Conservation (phyloP, 1,284 basidiomycete genomes). For the Naganishia cerealis region DNA sequence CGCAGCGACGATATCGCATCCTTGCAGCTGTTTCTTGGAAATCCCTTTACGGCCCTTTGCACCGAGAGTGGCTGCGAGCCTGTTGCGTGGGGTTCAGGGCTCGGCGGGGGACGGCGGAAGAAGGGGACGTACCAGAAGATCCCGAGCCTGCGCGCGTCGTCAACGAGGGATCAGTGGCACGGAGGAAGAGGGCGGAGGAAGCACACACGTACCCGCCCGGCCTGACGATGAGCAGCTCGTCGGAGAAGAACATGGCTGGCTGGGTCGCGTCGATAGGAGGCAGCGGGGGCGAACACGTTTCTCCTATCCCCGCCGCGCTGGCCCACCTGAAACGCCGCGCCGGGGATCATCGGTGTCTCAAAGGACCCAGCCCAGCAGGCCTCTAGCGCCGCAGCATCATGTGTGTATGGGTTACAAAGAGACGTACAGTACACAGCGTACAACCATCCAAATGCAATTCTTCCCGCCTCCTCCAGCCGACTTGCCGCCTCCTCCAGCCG, state of each 20-base stretch:
- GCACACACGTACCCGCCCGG: conserved; percentile 22
- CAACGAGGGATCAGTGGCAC: not conserved
- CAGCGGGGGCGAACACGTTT: too few relatives aligned
- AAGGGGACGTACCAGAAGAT: conserved; percentile 19
- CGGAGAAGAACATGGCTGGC: conserved; percentile 24
- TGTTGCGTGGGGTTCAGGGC: not conserved
- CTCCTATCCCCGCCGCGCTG: too few relatives aligned
- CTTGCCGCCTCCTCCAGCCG: too few relatives aligned
- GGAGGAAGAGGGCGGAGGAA: not conserved
- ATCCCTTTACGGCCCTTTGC: conserved; percentile 18
- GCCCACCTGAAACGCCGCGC: too few relatives aligned
- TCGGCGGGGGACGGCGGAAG: too few relatives aligned
- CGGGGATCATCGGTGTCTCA: not conserved
- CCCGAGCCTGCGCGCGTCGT: not conserved
- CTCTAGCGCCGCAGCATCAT: too few relatives aligned
- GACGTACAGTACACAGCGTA: too few relatives aligned
- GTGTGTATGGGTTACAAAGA: too few relatives aligned
- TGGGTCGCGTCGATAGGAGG: too few relatives aligned
- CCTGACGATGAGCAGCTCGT: conserved; percentile 25
- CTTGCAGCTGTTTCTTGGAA: conserved; percentile 27
- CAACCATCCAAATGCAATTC: too few relatives aligned
- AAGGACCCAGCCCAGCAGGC: too few relatives aligned
- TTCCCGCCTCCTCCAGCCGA: too few relatives aligned
- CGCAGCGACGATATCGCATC: conserved; percentile 27
- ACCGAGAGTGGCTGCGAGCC: conserved; percentile 33